Evolutionary conservation across 768 basidiomycete species (phyloP).

Genomic region (Tubosaeta sp.): DNA sequence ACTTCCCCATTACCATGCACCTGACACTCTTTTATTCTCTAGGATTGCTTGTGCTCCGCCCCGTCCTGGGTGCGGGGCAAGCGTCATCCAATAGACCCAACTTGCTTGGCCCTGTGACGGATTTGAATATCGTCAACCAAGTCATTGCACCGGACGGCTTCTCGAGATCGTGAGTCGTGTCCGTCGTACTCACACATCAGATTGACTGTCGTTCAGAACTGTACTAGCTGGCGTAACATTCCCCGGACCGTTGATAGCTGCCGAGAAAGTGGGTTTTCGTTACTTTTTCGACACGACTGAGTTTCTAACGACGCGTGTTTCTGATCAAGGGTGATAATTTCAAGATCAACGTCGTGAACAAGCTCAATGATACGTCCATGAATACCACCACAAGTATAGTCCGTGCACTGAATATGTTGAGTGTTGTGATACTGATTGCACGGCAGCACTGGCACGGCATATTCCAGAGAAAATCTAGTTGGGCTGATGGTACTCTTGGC

Average conservation of each 20-base stretch:
- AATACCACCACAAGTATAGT: conserved; percentile 48
- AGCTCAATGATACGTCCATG: conserved; percentile 44
- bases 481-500: conserved; percentile 42
- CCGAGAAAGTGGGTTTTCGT: conserved; percentile 28
- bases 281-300: not conserved
- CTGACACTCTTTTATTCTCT: not conserved
- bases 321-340: conserved; percentile 33
- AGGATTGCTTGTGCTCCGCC: no score
- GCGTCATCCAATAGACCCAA: no score
- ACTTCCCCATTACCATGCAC: no score
- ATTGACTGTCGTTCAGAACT: conserved; percentile 24
- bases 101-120: conserved; percentile 19
- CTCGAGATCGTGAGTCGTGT: conserved; percentile 32
- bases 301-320: not conserved
- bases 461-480: conserved; percentile 38
- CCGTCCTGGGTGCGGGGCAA: no score
- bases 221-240: conserved; percentile 41
- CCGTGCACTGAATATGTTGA: conserved; percentile 6
- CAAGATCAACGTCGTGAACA: conserved; percentile 42
- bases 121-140: conserved; percentile 38
- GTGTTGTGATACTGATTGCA: not conserved
- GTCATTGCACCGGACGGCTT: conserved; percentile 48
- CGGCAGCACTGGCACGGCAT: conserved; percentile 55
- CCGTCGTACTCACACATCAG: not conserved
- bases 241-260: conserved; percentile 43